phyloP scores from a whole-genome alignment of 805 yeast genomes.

The Monosporozyma aerobia region DNA sequence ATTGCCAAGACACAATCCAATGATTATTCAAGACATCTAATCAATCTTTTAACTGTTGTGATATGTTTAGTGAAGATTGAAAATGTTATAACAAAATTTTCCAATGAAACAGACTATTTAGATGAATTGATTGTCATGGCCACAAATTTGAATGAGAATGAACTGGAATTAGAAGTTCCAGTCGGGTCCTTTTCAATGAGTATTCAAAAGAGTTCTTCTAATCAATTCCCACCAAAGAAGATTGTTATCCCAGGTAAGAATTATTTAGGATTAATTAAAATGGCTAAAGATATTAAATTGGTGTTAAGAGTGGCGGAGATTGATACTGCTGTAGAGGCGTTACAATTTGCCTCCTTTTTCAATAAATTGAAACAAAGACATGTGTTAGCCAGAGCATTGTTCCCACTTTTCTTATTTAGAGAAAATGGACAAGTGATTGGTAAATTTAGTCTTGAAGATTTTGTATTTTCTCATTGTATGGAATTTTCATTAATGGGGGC shows the following conservation, averaged over 20 bases:
- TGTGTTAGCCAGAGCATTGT: constrained; percentile 49
- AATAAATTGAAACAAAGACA: constrained; percentile 30
- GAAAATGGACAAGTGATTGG: constrained; percentile 57
- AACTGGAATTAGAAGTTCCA: constrained; percentile 6
- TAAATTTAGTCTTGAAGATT: constrained; percentile 31
- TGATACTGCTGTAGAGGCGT: constrained; percentile 23
- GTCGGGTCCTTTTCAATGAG: constrained; percentile 37
- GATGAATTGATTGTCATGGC: constrained; percentile 11
- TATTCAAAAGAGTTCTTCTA: constrained; percentile 40
- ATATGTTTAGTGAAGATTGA: constrained; percentile 26
- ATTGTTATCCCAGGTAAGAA: constrained; percentile 27
- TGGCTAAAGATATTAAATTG: constrained; percentile 33
- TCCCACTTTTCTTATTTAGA: constrained; percentile 52
- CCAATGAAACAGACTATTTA: constrained; percentile 9
- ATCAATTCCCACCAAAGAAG: constrained; percentile 38
- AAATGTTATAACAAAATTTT: constrained; percentile 8
- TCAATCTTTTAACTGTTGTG: constrained; percentile 22
- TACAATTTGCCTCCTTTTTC: constrained; percentile 29
- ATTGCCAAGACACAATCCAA: constrained; percentile 1
- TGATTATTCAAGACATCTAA: constrained; percentile 3
- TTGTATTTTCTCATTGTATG: constrained; percentile 36
- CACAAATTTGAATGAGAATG: neutral
- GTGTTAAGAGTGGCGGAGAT: constrained; percentile 30
- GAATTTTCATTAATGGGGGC: constrained; percentile 28
- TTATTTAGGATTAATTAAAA: constrained; percentile 17